Evolutionary conservation across 495 filamentous ascomycete genomes (phyloP).

Genomic region (Hypoxylon rickii): DNA sequence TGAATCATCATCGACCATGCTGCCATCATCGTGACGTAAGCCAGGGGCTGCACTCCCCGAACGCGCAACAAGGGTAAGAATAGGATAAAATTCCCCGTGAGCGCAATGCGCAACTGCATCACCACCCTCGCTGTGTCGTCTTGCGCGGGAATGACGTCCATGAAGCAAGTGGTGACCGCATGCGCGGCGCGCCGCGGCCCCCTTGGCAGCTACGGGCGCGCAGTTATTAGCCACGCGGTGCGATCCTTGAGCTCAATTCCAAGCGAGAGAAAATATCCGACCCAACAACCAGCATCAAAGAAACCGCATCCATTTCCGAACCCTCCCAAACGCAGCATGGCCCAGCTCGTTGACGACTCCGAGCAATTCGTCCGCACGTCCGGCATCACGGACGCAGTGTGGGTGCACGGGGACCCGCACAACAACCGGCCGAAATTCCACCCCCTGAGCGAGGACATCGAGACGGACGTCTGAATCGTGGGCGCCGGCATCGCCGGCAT

Average conservation of each 20-base stretch:
- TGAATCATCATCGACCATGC: constrained; percentile 14
- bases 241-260: neutral
- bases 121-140: neutral
- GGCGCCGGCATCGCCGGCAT: constrained; percentile 62
- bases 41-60: constrained; percentile 1
- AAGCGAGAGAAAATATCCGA: neutral
- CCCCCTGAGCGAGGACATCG: constrained; percentile 40
- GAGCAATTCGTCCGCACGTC: constrained; percentile 54
- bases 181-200: neutral
- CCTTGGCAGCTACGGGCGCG: neutral
- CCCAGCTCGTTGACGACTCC: neutral
- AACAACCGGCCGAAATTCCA: constrained; percentile 51
- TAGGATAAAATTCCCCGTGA: neutral
- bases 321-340: constrained; percentile 4
- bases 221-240: neutral
- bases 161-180: constrained; percentile 22
- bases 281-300: neutral
- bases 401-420: constrained; percentile 56
- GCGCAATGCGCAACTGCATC: neutral
- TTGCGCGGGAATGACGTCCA: constrained; percentile 21
- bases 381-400: constrained; percentile 55
- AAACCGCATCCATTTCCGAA: neutral
- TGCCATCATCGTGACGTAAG: constrained; percentile 18
- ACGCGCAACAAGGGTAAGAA: constrained; percentile 12
- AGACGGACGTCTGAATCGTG: constrained; percentile 56